A percentile compares a stretch with the other conserved stretches of the same genome.
Evolutionary conservation across 2,329 filamentous ascomycete species (phyloP).

Genomic region (Cladophialophora yegresii): DNA sequence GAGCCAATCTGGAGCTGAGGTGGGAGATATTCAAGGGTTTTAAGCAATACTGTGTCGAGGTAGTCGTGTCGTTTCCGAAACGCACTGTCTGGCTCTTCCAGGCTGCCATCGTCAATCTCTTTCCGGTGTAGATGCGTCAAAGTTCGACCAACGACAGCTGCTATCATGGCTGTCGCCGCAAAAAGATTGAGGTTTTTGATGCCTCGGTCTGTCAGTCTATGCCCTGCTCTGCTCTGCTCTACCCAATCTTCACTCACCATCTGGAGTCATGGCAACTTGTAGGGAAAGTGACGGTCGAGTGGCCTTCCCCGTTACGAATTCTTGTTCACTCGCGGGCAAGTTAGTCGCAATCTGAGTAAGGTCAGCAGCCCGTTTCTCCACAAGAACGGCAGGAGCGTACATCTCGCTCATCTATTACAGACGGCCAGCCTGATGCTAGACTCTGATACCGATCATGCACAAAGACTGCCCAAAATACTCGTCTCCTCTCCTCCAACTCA

Average conservation of each 20-base stretch:
- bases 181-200: slow-evolving; percentile 6
- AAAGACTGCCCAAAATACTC: slow-evolving; percentile 46
- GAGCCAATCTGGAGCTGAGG: slow-evolving; percentile 3
- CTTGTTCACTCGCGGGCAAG: slow-evolving; percentile 10
- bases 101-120: slow-evolving; percentile 1
- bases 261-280: slow-evolving; percentile 8
- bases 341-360: background rate
- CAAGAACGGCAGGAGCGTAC: background rate
- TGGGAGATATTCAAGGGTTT: slow-evolving; percentile 13
- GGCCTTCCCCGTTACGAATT: background rate
- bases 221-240: background rate
- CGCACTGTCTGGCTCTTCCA: background rate
- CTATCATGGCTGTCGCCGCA: slow-evolving; percentile 11
- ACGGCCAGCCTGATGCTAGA: slow-evolving; percentile 13
- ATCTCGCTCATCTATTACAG: slow-evolving; percentile 15
- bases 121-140: slow-evolving; percentile 10
- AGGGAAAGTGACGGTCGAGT: background rate
- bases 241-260: background rate
- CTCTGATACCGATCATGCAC: slow-evolving; percentile 39
- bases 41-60: slow-evolving; percentile 11
- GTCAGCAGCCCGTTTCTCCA: background rate
- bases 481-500: slow-evolving; percentile 43
- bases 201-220: background rate
- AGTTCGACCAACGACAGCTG: slow-evolving; percentile 8
- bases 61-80: slow-evolving; percentile 5